Conservation (phyloP, 1,284 basidiomycete species). For the Cystobasidium pallidum region DNA sequence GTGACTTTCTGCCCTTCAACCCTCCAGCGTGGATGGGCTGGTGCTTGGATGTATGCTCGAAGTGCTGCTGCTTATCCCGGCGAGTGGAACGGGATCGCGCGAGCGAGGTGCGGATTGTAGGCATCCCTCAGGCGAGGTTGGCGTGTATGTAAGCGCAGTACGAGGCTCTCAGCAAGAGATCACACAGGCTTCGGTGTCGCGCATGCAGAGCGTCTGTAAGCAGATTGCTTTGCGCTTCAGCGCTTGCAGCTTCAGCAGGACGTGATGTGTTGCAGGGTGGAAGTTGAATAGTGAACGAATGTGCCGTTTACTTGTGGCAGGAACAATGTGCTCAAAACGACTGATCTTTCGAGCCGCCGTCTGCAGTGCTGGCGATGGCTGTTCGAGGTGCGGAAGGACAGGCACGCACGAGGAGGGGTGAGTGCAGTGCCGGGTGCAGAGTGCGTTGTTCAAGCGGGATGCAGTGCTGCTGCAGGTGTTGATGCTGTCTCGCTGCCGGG, state of each 20-base stretch:
- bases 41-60: slow-evolving; percentile 1
- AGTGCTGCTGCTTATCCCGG: slow-evolving; percentile 7
- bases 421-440: too few species aligned
- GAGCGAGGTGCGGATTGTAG: slow-evolving; percentile 8
- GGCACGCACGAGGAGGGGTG: too few species aligned
- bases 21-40: not conserved
- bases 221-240: not conserved
- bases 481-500: not conserved
- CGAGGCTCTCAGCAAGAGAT: slow-evolving; percentile 10
- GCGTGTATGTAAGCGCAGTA: not conserved
- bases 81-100: slow-evolving; percentile 23
- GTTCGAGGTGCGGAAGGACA: not conserved
- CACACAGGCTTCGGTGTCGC: not conserved
- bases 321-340: too few species aligned
- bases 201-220: not conserved
- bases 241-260: not conserved
- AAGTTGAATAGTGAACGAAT: not conserved
- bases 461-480: not conserved
- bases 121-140: not conserved
- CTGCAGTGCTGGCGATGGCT: slow-evolving; percentile 7
- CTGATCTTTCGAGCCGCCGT: too few species aligned
- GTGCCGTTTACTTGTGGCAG: slow-evolving; percentile 15
- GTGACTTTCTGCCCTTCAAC: slow-evolving; percentile 1
- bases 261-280: not conserved
- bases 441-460: not conserved